Percentiles rank a stretch among this genome's conserved stretches.
Conservation (phyloP, 176 grass and related monocot genomes). For the Raddia guianensis region DNA sequence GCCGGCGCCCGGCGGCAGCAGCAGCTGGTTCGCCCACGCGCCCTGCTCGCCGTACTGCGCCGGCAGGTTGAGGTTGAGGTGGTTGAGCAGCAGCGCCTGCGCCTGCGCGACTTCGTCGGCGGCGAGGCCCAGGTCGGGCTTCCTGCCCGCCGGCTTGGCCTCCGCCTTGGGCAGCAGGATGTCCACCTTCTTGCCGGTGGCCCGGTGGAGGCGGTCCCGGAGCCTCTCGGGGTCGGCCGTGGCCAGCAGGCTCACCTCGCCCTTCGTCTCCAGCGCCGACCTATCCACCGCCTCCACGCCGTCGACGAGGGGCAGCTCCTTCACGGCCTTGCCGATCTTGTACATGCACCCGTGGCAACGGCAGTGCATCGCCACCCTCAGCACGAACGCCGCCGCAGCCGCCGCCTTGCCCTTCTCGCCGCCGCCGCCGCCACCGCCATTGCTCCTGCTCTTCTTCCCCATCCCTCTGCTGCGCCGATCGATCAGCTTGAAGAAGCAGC, state of each 20-base stretch:
- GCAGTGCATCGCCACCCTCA: conserved; percentile 54
- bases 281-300: conserved; percentile 36
- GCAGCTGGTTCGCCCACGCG: neutral
- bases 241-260: conserved; percentile 26
- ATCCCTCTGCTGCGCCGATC: neutral
- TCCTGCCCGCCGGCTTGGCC: neutral
- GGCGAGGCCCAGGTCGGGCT: neutral
- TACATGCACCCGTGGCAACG: conserved; percentile 36
- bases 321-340: conserved; percentile 39
- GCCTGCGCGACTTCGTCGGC: neutral
- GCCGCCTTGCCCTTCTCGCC: too few relatives aligned
- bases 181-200: conserved; percentile 41
- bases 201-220: neutral
- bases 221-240: conserved; percentile 38
- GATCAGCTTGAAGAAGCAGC: too few relatives aligned
- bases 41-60: neutral
- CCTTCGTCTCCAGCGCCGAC: conserved; percentile 8
- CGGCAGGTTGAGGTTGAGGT: neutral
- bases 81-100: neutral
- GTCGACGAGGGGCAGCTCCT: neutral
- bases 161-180: conserved; percentile 16
- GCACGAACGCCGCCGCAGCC: conserved; percentile 17
- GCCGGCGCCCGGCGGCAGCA: neutral
- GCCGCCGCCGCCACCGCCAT: neutral
- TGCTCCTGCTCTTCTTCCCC: conserved; percentile 34